Percentiles rank a stretch among this genome's conserved stretches.
Evolutionary conservation across 1,139 yeast species (phyloP).

Genomic region (Saccharomyces hybrid): DNA sequence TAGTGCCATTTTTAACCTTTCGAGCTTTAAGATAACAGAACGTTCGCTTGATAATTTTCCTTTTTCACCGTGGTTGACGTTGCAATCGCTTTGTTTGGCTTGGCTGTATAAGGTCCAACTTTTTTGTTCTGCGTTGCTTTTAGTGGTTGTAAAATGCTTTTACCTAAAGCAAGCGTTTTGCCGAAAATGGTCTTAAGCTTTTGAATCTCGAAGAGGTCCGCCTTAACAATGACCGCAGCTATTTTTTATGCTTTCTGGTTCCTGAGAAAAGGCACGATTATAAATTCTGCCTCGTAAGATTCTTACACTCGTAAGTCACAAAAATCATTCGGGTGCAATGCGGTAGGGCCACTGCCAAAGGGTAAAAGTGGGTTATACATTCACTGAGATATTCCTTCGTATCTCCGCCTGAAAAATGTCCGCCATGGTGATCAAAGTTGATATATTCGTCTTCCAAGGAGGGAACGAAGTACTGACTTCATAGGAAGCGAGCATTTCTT

Average conservation of each 20-base stretch:
- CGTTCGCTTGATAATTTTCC: background rate
- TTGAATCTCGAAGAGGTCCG: background rate
- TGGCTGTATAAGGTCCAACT: background rate
- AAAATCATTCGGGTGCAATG: background rate
- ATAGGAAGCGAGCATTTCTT: no score
- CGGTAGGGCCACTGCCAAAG: background rate
- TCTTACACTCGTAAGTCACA: background rate
- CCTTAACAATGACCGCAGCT: background rate
- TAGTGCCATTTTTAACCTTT: background rate
- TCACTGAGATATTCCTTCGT: background rate
- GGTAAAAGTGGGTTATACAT: background rate
- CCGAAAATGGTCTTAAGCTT: background rate
- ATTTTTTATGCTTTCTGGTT: background rate
- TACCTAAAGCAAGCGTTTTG: background rate
- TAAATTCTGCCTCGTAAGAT: background rate
- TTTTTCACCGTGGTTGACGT: background rate
- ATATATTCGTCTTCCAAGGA: background rate
- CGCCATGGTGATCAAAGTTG: background rate
- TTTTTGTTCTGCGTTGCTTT: background rate
- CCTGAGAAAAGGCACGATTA: background rate
- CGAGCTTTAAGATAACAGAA: background rate
- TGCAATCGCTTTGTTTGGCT: background rate
- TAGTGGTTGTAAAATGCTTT: background rate
- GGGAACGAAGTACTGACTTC: background rate
- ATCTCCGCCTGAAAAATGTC: background rate